Evolutionary conservation across 1,139 yeast species (phyloP).

Genomic region (Sugiyamaella japonica): DNA sequence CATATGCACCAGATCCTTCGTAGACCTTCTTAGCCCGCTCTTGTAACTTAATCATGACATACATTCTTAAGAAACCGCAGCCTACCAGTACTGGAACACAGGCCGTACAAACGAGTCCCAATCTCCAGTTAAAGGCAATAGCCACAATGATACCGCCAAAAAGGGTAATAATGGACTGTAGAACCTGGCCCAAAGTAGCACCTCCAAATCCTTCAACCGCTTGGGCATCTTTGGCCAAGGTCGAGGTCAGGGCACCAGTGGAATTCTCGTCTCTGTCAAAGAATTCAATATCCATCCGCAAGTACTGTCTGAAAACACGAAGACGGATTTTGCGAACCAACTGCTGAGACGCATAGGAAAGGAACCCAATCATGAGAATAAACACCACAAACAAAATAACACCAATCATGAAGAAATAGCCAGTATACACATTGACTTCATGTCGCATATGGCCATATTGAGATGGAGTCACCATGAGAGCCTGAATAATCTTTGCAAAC

Average conservation of each 20-base stretch:
- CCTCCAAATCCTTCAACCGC: constrained; percentile 83
- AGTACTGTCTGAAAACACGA: constrained; percentile 37
- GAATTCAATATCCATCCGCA: constrained; percentile 81
- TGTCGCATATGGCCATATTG: constrained; percentile 40
- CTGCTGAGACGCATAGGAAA: constrained; percentile 35
- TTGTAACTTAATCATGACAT: constrained; percentile 72
- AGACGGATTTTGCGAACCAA: constrained; percentile 40
- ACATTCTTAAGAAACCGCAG: constrained; percentile 75
- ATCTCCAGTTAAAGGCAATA: constrained; percentile 65
- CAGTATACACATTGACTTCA: constrained; percentile 41
- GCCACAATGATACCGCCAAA: constrained; percentile 71
- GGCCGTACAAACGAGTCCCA: constrained; percentile 61
- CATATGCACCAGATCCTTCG: constrained; percentile 42
- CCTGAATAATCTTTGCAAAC: constrained; percentile 42
- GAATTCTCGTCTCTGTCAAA: constrained; percentile 63
- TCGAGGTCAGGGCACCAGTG: constrained; percentile 78
- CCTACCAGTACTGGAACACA: constrained; percentile 68
- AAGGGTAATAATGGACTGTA: constrained; percentile 71
- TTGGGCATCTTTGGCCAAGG: constrained; percentile 82
- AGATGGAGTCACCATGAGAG: constrained; percentile 41
- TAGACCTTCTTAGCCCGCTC: constrained; percentile 45
- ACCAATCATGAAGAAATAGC: constrained; percentile 45
- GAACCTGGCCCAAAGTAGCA: constrained; percentile 75
- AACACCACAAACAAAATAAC: constrained; percentile 39
- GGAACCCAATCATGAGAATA: constrained; percentile 35